These are phyloP conservation scores for Camelina hispida DNA, from an alignment of 345 rosid genomes.

Conservation along the genomic window DNA sequence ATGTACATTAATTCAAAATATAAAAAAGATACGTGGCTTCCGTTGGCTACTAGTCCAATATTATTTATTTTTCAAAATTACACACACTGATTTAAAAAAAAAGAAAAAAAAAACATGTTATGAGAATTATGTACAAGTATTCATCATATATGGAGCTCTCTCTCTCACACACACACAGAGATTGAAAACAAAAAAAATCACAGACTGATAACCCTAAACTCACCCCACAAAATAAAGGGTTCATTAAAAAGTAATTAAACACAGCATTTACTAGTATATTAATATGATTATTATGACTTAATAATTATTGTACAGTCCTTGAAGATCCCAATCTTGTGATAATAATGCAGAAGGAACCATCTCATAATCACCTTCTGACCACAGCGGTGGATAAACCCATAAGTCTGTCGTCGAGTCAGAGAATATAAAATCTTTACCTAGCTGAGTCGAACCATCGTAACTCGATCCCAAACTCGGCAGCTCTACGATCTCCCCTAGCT, in stretches of 20 bases:
- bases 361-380: constrained; percentile 51
- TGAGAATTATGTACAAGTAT: constrained; percentile 39
- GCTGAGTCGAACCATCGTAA: constrained; percentile 49
- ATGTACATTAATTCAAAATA: constrained; percentile 1
- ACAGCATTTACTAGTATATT: constrained; percentile 22
- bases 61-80: constrained; percentile 26
- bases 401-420: constrained; percentile 49
- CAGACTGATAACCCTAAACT: constrained; percentile 38
- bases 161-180: not conserved
- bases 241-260: constrained; percentile 34
- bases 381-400: constrained; percentile 53
- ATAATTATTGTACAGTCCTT: constrained; percentile 36
- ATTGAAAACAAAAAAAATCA: not conserved
- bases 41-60: constrained; percentile 25
- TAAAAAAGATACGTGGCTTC: constrained; percentile 6
- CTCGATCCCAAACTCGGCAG: constrained; percentile 72
- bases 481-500: constrained; percentile 79
- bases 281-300: constrained; percentile 3
- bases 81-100: not conserved
- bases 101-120: not conserved
- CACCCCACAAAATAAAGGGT: constrained; percentile 43
- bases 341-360: constrained; percentile 32
- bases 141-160: constrained; percentile 16
- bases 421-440: constrained; percentile 56
- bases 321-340: constrained; percentile 39